phyloP scores from a whole-genome alignment of 1,139 yeast genomes.

The Sugiyamaella grinbergsii region DNA sequence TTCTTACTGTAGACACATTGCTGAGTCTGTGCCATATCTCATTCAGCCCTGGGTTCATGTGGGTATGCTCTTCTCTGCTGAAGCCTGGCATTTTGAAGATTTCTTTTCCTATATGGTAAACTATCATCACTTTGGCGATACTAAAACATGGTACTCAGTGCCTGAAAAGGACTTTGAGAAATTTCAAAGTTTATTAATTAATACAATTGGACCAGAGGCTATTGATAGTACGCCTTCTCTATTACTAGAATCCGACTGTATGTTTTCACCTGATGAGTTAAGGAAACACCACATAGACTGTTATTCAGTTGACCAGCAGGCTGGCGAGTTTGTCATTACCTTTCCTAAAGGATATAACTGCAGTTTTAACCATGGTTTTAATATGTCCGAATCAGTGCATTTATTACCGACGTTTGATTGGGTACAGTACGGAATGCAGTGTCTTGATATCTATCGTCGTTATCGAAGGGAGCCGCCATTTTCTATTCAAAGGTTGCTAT shows the following conservation, averaged over 20 bases:
- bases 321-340: conserved; percentile 82
- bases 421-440: conserved; percentile 44
- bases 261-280: conserved; percentile 67
- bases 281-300: conserved; percentile 59
- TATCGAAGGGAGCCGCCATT: conserved; percentile 41
- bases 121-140: conserved; percentile 67
- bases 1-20: conserved; percentile 50
- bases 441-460: conserved; percentile 36
- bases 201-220: conserved; percentile 62
- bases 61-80: conserved; percentile 67
- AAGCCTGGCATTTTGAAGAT: conserved; percentile 74
- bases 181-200: conserved; percentile 41
- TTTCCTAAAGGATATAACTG: conserved; percentile 87
- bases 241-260: conserved; percentile 81
- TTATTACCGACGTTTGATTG: conserved; percentile 70
- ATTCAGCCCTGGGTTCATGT: conserved; percentile 51
- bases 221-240: conserved; percentile 78
- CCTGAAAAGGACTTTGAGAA: conserved; percentile 64
- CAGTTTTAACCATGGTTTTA: conserved; percentile 83
- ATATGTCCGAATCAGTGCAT: conserved; percentile 78
- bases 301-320: conserved; percentile 73
- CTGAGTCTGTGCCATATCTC: conserved; percentile 46
- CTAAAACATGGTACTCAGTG: conserved; percentile 74
- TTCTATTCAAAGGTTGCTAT: conserved; percentile 40
- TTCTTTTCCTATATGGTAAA: conserved; percentile 63